A percentile compares a stretch with the other conserved stretches of the same genome.
Evolutionary conservation across 2,329 filamentous ascomycete species (phyloP).

Genomic region (Cercospora sp.): DNA sequence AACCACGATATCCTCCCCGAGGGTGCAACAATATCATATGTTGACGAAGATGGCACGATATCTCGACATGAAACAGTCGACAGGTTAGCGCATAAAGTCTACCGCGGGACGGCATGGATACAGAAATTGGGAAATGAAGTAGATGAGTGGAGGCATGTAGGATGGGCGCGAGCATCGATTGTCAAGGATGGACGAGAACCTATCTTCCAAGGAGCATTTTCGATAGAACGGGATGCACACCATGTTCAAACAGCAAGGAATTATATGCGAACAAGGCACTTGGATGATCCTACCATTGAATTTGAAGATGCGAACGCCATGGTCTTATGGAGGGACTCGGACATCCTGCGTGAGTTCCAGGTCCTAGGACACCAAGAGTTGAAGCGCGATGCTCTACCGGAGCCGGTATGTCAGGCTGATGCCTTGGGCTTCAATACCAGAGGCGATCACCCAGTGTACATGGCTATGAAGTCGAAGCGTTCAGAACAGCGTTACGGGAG

Average conservation of each 20-base stretch:
- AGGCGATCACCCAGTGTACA: conserved; percentile 66
- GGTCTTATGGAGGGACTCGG: conserved; percentile 90
- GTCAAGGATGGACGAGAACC: conserved; percentile 73
- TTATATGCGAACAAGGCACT: conserved; percentile 71
- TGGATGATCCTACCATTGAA: conserved; percentile 67
- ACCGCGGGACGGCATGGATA: conserved; percentile 75
- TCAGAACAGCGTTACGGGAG: conserved; percentile 58
- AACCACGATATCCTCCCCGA: conserved; percentile 86
- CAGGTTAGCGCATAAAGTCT: conserved; percentile 75
- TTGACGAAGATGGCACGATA: conserved; percentile 70
- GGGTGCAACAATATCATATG: conserved; percentile 70
- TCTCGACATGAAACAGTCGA: conserved; percentile 67
- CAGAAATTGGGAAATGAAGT: conserved; percentile 52
- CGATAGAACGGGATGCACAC: conserved; percentile 77
- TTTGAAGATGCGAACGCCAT: conserved; percentile 68
- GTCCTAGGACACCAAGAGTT: conserved; percentile 57
- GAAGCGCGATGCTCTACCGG: conserved; percentile 43
- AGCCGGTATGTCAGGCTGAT: conserved; percentile 66
- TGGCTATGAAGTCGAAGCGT: conserved; percentile 51
- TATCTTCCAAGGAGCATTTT: conserved; percentile 87
- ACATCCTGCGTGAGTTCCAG: conserved; percentile 57
- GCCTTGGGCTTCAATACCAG: conserved; percentile 75
- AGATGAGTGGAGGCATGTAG: conserved; percentile 73
- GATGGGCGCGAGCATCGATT: conserved; percentile 83
- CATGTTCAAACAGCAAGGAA: conserved; percentile 76